Base-by-base conservation (phyloP, 2,329 filamentous ascomycete species). In the Aspergillus phoenicis region DNA sequence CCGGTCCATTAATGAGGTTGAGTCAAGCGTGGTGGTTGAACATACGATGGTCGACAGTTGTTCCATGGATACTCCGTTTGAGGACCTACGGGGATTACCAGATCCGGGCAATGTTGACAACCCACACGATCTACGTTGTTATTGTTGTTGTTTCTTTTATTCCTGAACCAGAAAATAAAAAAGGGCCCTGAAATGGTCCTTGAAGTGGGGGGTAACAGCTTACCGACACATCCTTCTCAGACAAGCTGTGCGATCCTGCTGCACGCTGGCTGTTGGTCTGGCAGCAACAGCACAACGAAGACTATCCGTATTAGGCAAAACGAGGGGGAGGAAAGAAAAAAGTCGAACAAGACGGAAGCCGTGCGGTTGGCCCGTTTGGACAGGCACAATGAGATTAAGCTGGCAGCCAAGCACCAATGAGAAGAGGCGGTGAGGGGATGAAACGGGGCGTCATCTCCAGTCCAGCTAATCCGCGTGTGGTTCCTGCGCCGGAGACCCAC, bases 361-460 rank as follows among this genome's bases (percentile, higher is more conserved):
- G 52, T 55, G 38, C 22, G 41, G 38, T 55, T 36, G 52, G 26
- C n/a, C 38, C 38, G 52, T 43, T 10, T 28, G 43, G 17, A 13
- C 39, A 41, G 30, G 30, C 48, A 49, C 47, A 15, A 49, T 20
- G 59, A 61, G 53, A 61, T 61, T 58, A 61, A 61, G 54, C 52
- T 28, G 30, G 53, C 47, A 13, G n/a, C 1, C 8, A 5, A 1
- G 8, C 38, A 33, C 60, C 60, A 62, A 60, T 62, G 10, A 62
- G 3, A 36, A 5, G 8, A 5, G 8, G 17, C 26, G 26, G 15
- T 28, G 24, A 36, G 33, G 24, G 20, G 28, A 58, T 62, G 60
- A 64, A 64, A 64, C 57, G 52, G 59, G 60, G 22, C 59, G 36
- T 56, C 55, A 58, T 63, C 58, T 63, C 54, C 43, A 51, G 8